A percentile compares a stretch with the other conserved stretches of the same genome.
These are phyloP conservation scores for Amanita muscaria DNA, from an alignment of 768 basidiomycete genomes.

Conservation along the genomic window DNA sequence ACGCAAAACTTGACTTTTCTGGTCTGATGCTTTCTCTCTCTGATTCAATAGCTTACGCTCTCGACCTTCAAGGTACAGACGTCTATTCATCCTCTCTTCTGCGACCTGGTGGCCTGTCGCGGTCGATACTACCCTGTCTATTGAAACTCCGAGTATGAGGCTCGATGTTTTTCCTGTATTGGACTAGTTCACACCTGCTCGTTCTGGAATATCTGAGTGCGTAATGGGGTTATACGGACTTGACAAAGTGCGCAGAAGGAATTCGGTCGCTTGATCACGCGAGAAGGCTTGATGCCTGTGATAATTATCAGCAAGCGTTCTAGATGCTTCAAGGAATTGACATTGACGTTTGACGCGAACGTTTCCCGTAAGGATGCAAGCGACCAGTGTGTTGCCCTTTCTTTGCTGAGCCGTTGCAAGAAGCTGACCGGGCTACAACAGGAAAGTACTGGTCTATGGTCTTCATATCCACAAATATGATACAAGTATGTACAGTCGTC, in stretches of 20 bases:
- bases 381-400: conserved; percentile 10
- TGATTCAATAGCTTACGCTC: conserved; percentile 33
- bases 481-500: conserved; percentile 5
- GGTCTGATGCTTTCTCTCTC: conserved; percentile 12
- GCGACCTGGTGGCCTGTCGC: conserved; percentile 63
- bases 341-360: no score
- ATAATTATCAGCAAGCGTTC: neutral
- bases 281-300: conserved; percentile 21
- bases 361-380: no score
- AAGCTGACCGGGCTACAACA: conserved; percentile 13
- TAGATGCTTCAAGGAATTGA: neutral
- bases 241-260: conserved; percentile 51
- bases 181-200: conserved; percentile 39
- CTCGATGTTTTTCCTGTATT: neutral
- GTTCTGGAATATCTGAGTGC: conserved; percentile 53
- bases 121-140: conserved; percentile 54
- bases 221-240: conserved; percentile 73
- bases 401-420: conserved; percentile 1
- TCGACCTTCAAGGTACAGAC: conserved; percentile 34
- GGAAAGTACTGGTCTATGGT: conserved; percentile 19
- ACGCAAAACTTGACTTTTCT: conserved; percentile 24
- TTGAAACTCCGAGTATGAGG: neutral
- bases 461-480: conserved; percentile 6
- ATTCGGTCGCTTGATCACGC: conserved; percentile 40
- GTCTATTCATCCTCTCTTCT: conserved; percentile 33